Conservation (phyloP, 1,139 yeast genomes). For the Magnusiomyces ingens region DNA sequence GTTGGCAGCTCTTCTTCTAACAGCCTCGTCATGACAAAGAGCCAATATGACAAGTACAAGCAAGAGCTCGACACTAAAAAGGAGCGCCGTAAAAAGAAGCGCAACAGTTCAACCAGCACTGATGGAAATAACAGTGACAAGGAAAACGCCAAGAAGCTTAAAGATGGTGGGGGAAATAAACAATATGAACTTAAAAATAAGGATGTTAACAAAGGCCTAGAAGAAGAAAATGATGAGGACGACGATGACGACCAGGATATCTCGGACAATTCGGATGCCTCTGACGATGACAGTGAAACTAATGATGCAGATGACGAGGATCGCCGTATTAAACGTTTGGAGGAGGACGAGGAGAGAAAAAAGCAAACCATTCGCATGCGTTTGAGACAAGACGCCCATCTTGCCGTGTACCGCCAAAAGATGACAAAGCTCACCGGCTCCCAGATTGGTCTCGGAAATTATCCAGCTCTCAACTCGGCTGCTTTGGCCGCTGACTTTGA, state of each 20-base stretch:
- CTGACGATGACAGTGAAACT: background rate
- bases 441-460: slow-evolving; percentile 19
- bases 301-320: slow-evolving; percentile 2
- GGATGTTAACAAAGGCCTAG: background rate
- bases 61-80: slow-evolving; percentile 4
- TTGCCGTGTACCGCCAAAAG: slow-evolving; percentile 38
- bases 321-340: slow-evolving; percentile 15
- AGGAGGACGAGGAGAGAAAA: slow-evolving; percentile 24
- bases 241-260: slow-evolving; percentile 1
- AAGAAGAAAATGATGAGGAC: slow-evolving; percentile 3
- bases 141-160: slow-evolving; percentile 4
- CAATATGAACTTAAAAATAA: background rate
- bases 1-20: slow-evolving; percentile 14
- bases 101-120: background rate
- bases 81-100: background rate
- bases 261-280: background rate
- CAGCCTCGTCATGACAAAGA: slow-evolving; percentile 15
- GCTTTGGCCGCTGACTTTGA: slow-evolving; percentile 12
- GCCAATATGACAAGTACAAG: slow-evolving; percentile 14
- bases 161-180: no score
- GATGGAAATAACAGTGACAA: slow-evolving; percentile 7
- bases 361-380: slow-evolving; percentile 29
- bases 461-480: slow-evolving; percentile 2
- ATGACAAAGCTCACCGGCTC: slow-evolving; percentile 38
- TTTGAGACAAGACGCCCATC: slow-evolving; percentile 36